Base-by-base conservation (phyloP, 225 moss, liverwort and hornwort genomes). In the Polytrichum formosum region DNA sequence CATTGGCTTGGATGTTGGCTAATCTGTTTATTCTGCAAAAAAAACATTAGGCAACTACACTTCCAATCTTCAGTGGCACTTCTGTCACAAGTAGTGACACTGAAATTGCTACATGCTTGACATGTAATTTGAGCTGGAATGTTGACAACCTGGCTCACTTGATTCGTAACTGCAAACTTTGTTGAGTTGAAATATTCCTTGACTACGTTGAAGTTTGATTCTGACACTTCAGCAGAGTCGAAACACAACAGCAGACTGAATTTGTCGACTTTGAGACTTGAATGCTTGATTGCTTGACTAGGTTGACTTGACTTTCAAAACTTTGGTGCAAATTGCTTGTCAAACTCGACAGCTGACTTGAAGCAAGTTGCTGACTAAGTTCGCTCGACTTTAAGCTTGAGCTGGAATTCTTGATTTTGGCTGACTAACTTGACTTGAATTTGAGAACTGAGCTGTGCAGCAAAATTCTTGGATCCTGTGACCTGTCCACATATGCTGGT, bases 401-500 rank as follows among this genome's bases (percentile, higher is more conserved):
- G 65, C 33, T 65, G 35, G 65, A 21, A 30, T 65, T 65, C 65
- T 35, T 65, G 65, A 30, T 18, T 7, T 30, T 54, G 22, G 67
- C 67, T 67, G 53, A 67, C 67, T 67, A 67, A 26, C 53, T 67
- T 67, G 67, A 67, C 25, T 67, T 67, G 67, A 67, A 55, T 55
- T 54, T 67, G 67, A 54, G 54, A 26, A 53, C 25, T 55, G 67
- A 67, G 67, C 27, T 67, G 67, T 53, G 67, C 67, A 54, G 53
- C 53, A 53, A 67, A 22, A 66, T 66, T 67, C 26, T 67, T 25
- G 67, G 18, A 26, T 28, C 65, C 67, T 55, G 67, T 67, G 25
- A 55, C 54, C 67, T 67, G 67, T 33, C 54, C 67, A 67, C 53
- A 67, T 55, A 55, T 17, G 54, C 25, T 67, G 33, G 30, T 21